Conservation (phyloP, 345 rosid genomes). For the Turnera subulata region DNA sequence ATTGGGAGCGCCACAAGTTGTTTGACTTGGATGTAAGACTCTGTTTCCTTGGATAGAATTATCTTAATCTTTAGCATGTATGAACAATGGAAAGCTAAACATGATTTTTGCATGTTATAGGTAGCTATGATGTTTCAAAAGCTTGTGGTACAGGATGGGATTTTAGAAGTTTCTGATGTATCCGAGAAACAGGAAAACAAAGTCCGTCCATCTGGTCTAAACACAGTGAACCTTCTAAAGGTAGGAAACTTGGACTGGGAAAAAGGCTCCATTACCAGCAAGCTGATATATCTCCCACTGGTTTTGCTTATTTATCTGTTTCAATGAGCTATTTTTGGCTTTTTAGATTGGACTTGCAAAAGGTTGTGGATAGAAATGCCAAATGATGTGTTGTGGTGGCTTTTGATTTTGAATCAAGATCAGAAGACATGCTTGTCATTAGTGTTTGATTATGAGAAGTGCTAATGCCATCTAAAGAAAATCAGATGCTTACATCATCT, state of each 20-base stretch:
- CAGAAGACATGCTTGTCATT: too few relatives aligned
- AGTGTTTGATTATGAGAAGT: too few relatives aligned
- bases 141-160: conserved; percentile 64
- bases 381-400: too few relatives aligned
- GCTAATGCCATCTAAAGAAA: too few relatives aligned
- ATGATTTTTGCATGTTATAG: conserved; percentile 38
- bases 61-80: background rate
- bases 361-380: too few relatives aligned
- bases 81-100: conserved; percentile 1
- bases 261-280: too few relatives aligned
- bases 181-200: conserved; percentile 77
- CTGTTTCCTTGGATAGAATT: conserved; percentile 7
- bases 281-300: too few relatives aligned
- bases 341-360: too few relatives aligned
- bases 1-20: conserved; percentile 87
- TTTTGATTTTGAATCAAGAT: too few relatives aligned
- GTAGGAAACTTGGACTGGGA: conserved; percentile 25
- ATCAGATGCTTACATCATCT: too few relatives aligned
- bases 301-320: too few relatives aligned
- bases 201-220: conserved; percentile 86
- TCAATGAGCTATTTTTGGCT: too few relatives aligned
- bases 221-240: conserved; percentile 92
- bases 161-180: conserved; percentile 59
- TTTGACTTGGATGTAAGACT: conserved; percentile 80
- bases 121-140: conserved; percentile 76